These are phyloP conservation scores for Albophoma yamanashiensis DNA, from an alignment of 2,329 filamentous ascomycete genomes.

Conservation along the genomic window DNA sequence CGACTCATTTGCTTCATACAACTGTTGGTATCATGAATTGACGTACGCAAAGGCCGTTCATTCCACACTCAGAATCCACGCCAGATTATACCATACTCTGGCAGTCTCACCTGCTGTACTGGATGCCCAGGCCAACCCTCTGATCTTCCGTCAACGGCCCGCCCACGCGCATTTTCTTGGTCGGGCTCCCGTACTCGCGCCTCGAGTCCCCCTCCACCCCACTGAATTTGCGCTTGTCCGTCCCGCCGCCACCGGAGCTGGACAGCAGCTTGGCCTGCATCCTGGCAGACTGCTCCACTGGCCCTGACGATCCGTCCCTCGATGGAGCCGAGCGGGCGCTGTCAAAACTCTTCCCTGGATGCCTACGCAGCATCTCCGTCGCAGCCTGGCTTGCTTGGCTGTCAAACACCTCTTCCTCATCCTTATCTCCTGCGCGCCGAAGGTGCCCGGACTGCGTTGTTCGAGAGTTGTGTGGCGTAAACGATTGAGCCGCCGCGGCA, in stretches of 20 bases:
- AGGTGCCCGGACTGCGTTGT: constrained; percentile 16
- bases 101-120: constrained; percentile 24
- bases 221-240: constrained; percentile 42
- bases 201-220: constrained; percentile 22
- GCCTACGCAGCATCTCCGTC: constrained; percentile 59
- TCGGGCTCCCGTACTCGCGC: constrained; percentile 31
- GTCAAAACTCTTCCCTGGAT: constrained; percentile 42
- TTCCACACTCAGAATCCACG: too few species aligned
- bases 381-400: constrained; percentile 73
- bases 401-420: constrained; percentile 45
- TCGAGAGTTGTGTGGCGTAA: constrained; percentile 13
- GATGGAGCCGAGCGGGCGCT: constrained; percentile 31
- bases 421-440: constrained; percentile 5
- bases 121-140: constrained; percentile 41
- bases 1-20: too few species aligned
- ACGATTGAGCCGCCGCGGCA: constrained; percentile 30
- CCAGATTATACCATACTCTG: too few species aligned
- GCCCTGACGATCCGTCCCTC: constrained; percentile 31
- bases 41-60: too few species aligned
- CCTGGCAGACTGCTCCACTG: constrained; percentile 31
- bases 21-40: too few species aligned
- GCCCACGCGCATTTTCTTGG: constrained; percentile 39
- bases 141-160: constrained; percentile 25
- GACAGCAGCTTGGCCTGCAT: constrained; percentile 42
- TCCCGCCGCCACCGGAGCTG: constrained; percentile 28